Evolutionary conservation across 192 early-diverging fungal species (phyloP), one percentile per base, ranked within the genome.

Genomic region (Coemansia sp.): DNA sequence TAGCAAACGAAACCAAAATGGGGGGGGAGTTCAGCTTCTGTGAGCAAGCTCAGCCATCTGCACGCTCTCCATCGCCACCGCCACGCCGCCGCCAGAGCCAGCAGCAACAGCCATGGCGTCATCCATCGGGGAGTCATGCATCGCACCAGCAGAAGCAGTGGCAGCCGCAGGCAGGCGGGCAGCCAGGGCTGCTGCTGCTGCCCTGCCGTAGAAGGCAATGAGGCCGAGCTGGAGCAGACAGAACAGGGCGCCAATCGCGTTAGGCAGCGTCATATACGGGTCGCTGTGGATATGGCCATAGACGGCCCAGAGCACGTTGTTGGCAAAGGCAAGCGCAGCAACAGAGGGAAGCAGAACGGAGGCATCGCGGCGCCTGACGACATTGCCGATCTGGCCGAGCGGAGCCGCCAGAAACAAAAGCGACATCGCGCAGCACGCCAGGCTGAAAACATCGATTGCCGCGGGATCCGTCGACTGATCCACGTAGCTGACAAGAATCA

Each of bases 281-380:
- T 80, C 73, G 1, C 62, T 18, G 61, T 67, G 73, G n/a, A 72
- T 12, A 12, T 67, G 41, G 4, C 78, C 78, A 46, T 80, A 80
- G 9, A 48, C 32, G 5, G 63, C 19, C 78, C 78, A 80, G 46
- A 80, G 59, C 37, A 80, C 45, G 26, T 80, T 80, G 32, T 80
- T 80, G 16, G 22, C 49, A 18, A 80, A 66, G 0, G 78, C 78
- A 51, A 80, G 58, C 3, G 26, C 46, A 0, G 78, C 67, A 1
- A 80, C 63, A 2, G 66, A 65, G 18, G 78, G 78, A 68, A 80
- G 45, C 63, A 80, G 58, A 54, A 80, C 78, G 5, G 78, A 80
- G 0, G 78, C 78, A 43, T 80, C 73, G 1, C 61, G 26, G 16
- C 52, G 5, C 10, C 52, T 42, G 0, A 80, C 57, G 6, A 80